Evolutionary conservation across 495 filamentous ascomycete genomes (phyloP), one percentile per base, ranked within the genome.

Genomic region (Neurospora terricola): DNA sequence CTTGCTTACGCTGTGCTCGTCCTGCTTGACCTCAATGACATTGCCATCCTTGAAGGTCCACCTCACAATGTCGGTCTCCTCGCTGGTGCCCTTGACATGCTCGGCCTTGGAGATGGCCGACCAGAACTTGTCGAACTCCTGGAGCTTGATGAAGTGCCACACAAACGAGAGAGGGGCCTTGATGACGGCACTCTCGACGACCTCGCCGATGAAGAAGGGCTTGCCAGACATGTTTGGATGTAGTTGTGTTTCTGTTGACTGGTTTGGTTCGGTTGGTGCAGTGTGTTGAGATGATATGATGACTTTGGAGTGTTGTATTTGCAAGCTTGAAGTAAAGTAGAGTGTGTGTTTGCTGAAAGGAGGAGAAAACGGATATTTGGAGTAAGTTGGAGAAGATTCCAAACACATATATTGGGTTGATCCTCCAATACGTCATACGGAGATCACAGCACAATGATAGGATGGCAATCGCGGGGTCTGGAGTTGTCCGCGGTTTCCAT

Each of bases 101-200:
- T 90, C 86, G 76, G 85, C 84, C 73, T 86, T 86, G 39, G 83
- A 76, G 43, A 91, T 81, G 54, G 85, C 83, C 69, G 80, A 78
- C 88, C 88, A 92, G 83, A 90, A 91, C 70, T 84, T 81, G 81
- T 80, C 77, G 79, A 91, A 90, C 66, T 86, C 81, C 75, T 85
- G 83, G 21, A 91, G 83, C 84, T 91, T 91, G 85, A 91, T 87
- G 72, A 87, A 84, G 81, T 91, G 90, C 90, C 90, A 92, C 78
- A 91, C 88, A 71, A 85, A 78, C 69, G 86, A 84, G 71, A 90
- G 82, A 8, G 84, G 87, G 5, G 89, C 89, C 69, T 84, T 80
- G 80, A 92, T 91, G 72, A 92, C 87, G 79, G 87, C 84, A 72
- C 87, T 89, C 83, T 91, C 90, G 69, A 83, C 81, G 71, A 91